Percentiles rank a stretch among this genome's conserved stretches.
phyloP scores from a whole-genome alignment of 2,329 filamentous ascomycete genomes.

The Trichoderma arundinaceum region DNA sequence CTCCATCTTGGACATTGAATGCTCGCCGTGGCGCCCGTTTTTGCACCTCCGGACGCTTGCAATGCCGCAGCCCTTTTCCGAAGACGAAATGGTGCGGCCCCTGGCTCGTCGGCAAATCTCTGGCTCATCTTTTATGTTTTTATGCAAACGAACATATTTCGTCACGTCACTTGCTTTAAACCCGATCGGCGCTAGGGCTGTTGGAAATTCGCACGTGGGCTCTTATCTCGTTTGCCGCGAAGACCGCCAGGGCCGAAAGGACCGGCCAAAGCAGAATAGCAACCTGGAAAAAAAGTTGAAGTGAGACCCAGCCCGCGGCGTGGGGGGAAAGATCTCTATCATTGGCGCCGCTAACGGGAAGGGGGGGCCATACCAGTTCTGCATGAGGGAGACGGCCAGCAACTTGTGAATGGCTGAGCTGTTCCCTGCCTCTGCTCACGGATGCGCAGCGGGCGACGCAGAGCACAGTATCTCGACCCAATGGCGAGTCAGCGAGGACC shows the following conservation, averaged over 20 bases:
- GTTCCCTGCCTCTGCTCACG: background rate
- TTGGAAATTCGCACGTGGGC: conserved; percentile 31
- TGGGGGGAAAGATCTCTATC: conserved; percentile 24
- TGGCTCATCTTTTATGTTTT: conserved; percentile 26
- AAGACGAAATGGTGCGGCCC: background rate
- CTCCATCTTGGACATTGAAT: conserved; percentile 15
- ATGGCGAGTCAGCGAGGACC: conserved; percentile 14
- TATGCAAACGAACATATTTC: conserved; percentile 5
- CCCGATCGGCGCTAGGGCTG: conserved; percentile 30
- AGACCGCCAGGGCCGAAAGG: conserved; percentile 30
- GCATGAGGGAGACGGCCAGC: conserved; percentile 10
- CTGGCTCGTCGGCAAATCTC: conserved; percentile 23
- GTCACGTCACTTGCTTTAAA: conserved; percentile 28
- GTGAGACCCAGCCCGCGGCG: conserved; percentile 13
- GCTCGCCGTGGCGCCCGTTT: conserved; percentile 2
- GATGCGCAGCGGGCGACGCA: conserved; percentile 14
- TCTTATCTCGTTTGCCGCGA: conserved; percentile 32
- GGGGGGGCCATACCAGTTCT: conserved; percentile 14
- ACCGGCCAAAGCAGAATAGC: conserved; percentile 9
- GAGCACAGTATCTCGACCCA: conserved; percentile 6
- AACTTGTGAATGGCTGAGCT: background rate
- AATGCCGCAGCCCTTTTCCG: background rate
- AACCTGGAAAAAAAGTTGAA: background rate
- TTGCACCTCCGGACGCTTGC: background rate
- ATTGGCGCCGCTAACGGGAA: conserved; percentile 19